Percentiles rank a stretch among this genome's conserved stretches.
phyloP scores from a whole-genome alignment of 805 yeast species.

The Myxozyma melibiosi region DNA sequence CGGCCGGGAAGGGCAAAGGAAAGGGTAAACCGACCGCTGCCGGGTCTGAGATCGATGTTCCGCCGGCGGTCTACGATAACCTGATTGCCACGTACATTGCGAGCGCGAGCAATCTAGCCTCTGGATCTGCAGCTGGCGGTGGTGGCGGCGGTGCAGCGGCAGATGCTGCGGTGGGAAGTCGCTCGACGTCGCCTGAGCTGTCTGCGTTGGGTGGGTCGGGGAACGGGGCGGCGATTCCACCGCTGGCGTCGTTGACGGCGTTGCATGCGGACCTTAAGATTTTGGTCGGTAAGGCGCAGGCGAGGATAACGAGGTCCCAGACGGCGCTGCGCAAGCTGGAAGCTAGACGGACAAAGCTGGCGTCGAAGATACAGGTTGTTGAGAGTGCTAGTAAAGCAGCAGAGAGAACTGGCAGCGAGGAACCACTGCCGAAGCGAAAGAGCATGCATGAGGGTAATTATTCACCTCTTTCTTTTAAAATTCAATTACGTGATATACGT shows the following conservation, averaged over 20 bases:
- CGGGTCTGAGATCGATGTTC: slow-evolving; percentile 6
- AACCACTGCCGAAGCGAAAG: too few relatives aligned
- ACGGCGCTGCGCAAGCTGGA: slow-evolving; percentile 12
- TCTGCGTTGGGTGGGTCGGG: too few relatives aligned
- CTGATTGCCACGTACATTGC: slow-evolving; percentile 6
- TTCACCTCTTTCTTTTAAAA: too few relatives aligned
- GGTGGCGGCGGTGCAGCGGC: too few relatives aligned
- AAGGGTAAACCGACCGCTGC: slow-evolving; percentile 18
- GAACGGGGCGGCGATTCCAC: slow-evolving; percentile 9
- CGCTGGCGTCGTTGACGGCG: slow-evolving; percentile 4
- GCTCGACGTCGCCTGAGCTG: neutral
- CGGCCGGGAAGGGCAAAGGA: slow-evolving; percentile 31
- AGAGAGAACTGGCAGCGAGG: neutral
- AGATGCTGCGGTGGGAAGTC: too few relatives aligned
- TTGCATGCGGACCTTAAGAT: slow-evolving; percentile 20
- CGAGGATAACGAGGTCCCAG: slow-evolving; percentile 18
- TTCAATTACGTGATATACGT: too few relatives aligned
- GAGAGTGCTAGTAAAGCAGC: neutral
- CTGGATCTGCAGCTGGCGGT: neutral
- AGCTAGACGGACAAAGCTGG: slow-evolving; percentile 4
- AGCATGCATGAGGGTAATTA: too few relatives aligned
- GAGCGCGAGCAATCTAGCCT: neutral
- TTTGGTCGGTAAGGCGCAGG: slow-evolving; percentile 19
- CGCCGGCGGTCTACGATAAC: slow-evolving; percentile 14
- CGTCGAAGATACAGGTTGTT: slow-evolving; percentile 6